Conservation (phyloP, 257 asterid genomes). For the Nicotiana tabacum region DNA sequence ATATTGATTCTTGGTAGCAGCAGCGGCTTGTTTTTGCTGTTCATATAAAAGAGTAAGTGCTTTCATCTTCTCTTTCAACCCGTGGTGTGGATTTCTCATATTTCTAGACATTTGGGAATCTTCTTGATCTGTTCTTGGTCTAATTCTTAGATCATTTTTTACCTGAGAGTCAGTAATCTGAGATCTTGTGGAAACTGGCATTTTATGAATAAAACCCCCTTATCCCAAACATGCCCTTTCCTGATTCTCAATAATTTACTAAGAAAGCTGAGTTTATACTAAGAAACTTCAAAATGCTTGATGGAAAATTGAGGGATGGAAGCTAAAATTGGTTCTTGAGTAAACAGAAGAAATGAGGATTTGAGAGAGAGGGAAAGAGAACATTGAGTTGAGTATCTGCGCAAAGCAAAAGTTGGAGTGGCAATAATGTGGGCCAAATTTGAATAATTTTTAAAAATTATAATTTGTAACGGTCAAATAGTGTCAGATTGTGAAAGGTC, state of each 20-base stretch:
- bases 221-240: slow-evolving; percentile 19
- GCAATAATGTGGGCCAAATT: not conserved
- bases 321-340: slow-evolving; percentile 4
- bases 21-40: slow-evolving; percentile 47
- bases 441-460: slow-evolving; percentile 7
- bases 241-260: slow-evolving; percentile 1
- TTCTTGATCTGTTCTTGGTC: slow-evolving; percentile 24
- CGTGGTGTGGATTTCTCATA: slow-evolving; percentile 50
- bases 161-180: slow-evolving; percentile 16
- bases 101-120: slow-evolving; percentile 17
- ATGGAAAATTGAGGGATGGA: not conserved
- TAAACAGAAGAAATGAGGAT: slow-evolving; percentile 10
- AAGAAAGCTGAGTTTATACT: slow-evolving; percentile 11
- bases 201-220: slow-evolving; percentile 1
- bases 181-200: slow-evolving; percentile 51
- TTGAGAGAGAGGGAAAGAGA: not conserved
- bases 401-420: slow-evolving; percentile 9
- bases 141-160: slow-evolving; percentile 19
- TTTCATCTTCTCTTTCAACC: slow-evolving; percentile 60
- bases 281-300: slow-evolving; percentile 14
- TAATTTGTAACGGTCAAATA: slow-evolving; percentile 30
- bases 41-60: slow-evolving; percentile 49
- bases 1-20: slow-evolving; percentile 28
- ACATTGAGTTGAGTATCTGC: not conserved
- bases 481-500: slow-evolving; percentile 22